Base-by-base conservation (phyloP, 1,284 basidiomycete species). In the Coriolopsis trogii region DNA sequence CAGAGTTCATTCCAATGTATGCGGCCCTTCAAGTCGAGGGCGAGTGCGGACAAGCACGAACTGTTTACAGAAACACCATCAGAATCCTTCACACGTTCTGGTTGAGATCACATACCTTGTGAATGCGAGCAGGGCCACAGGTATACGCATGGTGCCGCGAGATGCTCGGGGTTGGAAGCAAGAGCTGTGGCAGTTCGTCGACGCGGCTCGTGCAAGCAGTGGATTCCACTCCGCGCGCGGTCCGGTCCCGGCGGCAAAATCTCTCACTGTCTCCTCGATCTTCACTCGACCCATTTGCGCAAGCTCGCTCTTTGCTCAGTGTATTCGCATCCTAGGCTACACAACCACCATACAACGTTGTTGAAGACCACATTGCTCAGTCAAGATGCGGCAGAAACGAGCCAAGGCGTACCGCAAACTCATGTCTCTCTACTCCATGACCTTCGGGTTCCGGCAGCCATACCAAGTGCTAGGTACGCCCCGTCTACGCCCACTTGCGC, bases 391-490 rank as follows among this genome's bases (percentile, higher is more conserved):
- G 53, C 92, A 95, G 73, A 95, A 93, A 72, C 80, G 95, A 67
- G 91, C 93, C 39, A 98, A 98, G 73, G 82, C 86, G 1, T 96
- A 96, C 72, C 85, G 88, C 64, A 93, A 93, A 67, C 87, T 95
- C 41, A 97, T 98, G 93, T 80, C 84, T 30, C 73, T 94, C 41
- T 97, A 97, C 68, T 82, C 78, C 48, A 80, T 88, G 67, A 80
- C 85, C 3, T 97, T 97, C 70, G 90, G 89, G 7, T 98, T 96
- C 71, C 77, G 93, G 52, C 84, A 92, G 64, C 95, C 95, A 0
- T 97, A 93, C 69, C 95, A 97, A 74, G 80, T 94, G 5, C 78
- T 97, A 16, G 80, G 93, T 92, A 61, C 55, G 80, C 70, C 12
- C 28, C 34, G 38, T 30, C 23, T 38, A 31, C 15, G 6, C 10